Evolutionary conservation across 768 basidiomycete species (phyloP).

Genomic region (Mycena albidolilacea): DNA sequence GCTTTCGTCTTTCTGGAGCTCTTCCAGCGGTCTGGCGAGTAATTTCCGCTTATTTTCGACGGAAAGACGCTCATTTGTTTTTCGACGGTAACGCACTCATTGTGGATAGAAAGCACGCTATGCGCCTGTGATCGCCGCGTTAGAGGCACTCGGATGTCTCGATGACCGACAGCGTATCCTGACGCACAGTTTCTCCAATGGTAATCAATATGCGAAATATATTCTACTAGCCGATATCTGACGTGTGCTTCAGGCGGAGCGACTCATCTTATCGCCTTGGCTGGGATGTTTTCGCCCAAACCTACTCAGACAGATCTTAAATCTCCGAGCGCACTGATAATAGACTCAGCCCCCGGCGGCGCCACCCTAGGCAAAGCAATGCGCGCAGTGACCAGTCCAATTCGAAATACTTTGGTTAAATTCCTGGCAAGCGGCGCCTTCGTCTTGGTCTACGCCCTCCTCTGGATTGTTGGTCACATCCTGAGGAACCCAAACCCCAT

Average conservation of each 20-base stretch:
- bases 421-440: conserved; percentile 40
- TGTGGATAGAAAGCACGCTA: conserved; percentile 41
- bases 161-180: conserved; percentile 52
- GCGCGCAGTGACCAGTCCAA: conserved; percentile 50
- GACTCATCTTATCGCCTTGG: conserved; percentile 53
- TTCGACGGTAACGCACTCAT: not conserved
- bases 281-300: conserved; percentile 48
- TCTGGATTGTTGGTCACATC: conserved; percentile 42
- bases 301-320: conserved; percentile 23
- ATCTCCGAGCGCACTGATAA: conserved; percentile 52
- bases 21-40: not conserved
- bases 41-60: not conserved
- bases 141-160: conserved; percentile 56
- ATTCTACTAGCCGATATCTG: not conserved
- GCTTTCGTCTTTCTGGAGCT: conserved; percentile 50
- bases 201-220: conserved; percentile 44
- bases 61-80: not conserved
- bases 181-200: conserved; percentile 65
- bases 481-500: conserved; percentile 44
- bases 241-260: conserved; percentile 54
- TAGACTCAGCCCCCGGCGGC: conserved; percentile 64
- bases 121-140: conserved; percentile 52
- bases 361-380: conserved; percentile 45
- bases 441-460: conserved; percentile 48
- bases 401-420: conserved; percentile 50